phyloP scores from a whole-genome alignment of 169 alveolate genomes.

The Hammondia hammondi region DNA sequence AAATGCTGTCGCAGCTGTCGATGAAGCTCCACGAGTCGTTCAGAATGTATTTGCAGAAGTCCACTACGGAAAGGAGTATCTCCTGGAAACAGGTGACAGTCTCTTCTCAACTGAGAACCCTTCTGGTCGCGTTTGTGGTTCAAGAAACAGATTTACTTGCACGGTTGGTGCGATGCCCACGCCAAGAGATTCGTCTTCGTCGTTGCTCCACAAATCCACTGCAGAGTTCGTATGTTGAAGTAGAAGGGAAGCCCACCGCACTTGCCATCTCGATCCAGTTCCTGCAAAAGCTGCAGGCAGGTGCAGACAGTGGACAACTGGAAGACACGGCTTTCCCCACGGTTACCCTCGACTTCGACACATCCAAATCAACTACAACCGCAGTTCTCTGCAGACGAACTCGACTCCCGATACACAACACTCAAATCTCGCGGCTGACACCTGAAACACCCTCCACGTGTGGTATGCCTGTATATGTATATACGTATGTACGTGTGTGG shows the following conservation, averaged over 20 bases:
- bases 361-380: neutral
- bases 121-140: too few species aligned
- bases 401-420: neutral
- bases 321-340: neutral
- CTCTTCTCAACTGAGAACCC: too few species aligned
- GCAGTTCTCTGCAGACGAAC: neutral
- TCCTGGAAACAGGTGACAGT: too few species aligned
- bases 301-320: neutral
- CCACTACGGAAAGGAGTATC: too few species aligned
- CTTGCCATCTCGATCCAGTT: constrained; percentile 74
- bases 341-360: neutral
- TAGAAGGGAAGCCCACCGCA: constrained; percentile 89
- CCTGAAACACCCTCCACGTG: too few species aligned
- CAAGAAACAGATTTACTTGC: constrained; percentile 59
- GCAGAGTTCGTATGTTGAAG: constrained; percentile 78
- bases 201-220: constrained; percentile 85
- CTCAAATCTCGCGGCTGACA: neutral
- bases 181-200: constrained; percentile 77
- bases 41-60: too few species aligned
- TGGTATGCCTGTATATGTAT: too few species aligned
- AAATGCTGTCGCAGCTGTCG: too few species aligned
- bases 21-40: too few species aligned
- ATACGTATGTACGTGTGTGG: neutral
- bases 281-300: constrained; percentile 76
- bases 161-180: constrained; percentile 78